Conservation (phyloP, 495 filamentous ascomycete genomes). For the Hyaloscypha variabilis region DNA sequence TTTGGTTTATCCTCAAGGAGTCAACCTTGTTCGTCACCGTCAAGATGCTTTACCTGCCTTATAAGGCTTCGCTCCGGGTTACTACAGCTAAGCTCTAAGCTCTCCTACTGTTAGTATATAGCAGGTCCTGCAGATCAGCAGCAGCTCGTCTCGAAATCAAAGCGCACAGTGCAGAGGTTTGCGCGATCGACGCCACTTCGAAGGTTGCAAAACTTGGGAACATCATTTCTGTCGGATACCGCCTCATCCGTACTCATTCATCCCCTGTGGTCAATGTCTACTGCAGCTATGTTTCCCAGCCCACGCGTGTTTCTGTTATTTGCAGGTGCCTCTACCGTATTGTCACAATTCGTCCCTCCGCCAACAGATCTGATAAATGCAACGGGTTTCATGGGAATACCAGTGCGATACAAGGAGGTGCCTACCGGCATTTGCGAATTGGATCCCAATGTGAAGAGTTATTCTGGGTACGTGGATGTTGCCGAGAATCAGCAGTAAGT, state of each 20-base stretch:
- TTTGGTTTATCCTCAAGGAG: neutral
- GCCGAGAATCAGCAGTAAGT: conserved; percentile 52
- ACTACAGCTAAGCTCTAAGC: neutral
- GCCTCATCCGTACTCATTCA: neutral
- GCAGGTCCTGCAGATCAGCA: neutral
- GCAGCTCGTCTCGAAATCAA: neutral
- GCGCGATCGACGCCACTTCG: neutral
- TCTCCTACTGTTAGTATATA: neutral
- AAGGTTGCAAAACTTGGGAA: neutral
- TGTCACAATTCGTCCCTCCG: conserved; percentile 60
- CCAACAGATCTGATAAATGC: conserved; percentile 54
- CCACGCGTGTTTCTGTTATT: neutral
- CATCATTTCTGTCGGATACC: neutral
- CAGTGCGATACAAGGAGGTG: conserved; percentile 64
- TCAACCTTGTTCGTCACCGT: neutral
- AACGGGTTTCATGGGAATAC: conserved; percentile 52
- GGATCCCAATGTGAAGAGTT: conserved; percentile 65
- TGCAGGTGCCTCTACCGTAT: conserved; percentile 17
- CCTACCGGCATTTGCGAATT: conserved; percentile 67
- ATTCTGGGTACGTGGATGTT: conserved; percentile 68
- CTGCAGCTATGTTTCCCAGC: conserved; percentile 1
- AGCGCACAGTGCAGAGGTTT: neutral
- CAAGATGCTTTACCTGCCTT: neutral
- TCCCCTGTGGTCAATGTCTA: neutral
- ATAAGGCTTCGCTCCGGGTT: neutral